Conservation (phyloP, 176 grass and related monocot species). For the Rhynchospora tenuis region DNA sequence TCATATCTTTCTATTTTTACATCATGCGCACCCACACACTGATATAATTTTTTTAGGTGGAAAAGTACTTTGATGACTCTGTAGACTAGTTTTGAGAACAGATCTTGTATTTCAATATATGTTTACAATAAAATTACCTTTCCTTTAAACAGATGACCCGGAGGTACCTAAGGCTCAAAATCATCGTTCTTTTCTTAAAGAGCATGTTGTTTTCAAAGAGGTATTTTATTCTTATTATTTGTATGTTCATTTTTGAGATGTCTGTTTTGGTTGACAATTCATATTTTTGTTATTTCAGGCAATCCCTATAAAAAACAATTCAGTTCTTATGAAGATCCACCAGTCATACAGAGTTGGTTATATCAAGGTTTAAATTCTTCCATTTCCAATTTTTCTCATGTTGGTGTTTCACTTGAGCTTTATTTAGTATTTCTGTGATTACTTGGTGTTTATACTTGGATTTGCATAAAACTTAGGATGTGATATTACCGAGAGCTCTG, state of each 20-base stretch:
- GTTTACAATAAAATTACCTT: slow-evolving; percentile 12
- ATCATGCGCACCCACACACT: not conserved
- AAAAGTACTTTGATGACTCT: slow-evolving; percentile 18
- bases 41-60: slow-evolving; percentile 8
- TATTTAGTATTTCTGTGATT: slow-evolving; percentile 5
- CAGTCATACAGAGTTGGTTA: slow-evolving; percentile 80
- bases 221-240: slow-evolving; percentile 38
- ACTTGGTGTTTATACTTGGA: not conserved
- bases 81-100: slow-evolving; percentile 19
- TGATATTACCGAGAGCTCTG: slow-evolving; percentile 82
- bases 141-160: slow-evolving; percentile 59
- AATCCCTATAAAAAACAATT: slow-evolving; percentile 62
- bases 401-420: slow-evolving; percentile 27
- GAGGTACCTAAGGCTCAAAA: slow-evolving; percentile 45
- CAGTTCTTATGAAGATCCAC: slow-evolving; percentile 67
- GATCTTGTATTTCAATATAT: slow-evolving; percentile 14
- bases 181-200: slow-evolving; percentile 64
- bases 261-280: slow-evolving; percentile 23
- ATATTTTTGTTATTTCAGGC: slow-evolving; percentile 40
- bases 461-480: slow-evolving; percentile 56
- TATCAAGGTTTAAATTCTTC: slow-evolving; percentile 52
- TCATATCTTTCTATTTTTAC: slow-evolving; percentile 21
- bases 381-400: slow-evolving; percentile 20
- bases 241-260: slow-evolving; percentile 15
- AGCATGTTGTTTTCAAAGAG: slow-evolving; percentile 76